These are phyloP conservation scores for Leccinum longicurvipes DNA, from an alignment of 768 basidiomycete genomes.

Conservation along the genomic window DNA sequence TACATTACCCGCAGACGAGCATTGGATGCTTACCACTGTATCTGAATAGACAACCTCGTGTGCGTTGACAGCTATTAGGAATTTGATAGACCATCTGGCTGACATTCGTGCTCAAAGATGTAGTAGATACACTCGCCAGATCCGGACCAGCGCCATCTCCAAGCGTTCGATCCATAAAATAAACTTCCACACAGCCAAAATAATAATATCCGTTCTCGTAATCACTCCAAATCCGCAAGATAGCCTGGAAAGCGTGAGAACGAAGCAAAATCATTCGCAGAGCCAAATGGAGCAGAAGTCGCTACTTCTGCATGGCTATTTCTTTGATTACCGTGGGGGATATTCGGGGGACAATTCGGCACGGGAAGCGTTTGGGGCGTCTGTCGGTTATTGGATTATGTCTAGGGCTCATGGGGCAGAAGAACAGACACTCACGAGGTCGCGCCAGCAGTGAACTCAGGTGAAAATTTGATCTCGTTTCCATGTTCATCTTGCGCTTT, in stretches of 20 bases:
- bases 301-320: constrained; percentile 9
- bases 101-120: neutral
- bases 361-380: constrained; percentile 22
- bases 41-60: neutral
- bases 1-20: neutral
- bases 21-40: neutral
- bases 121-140: constrained; percentile 9
- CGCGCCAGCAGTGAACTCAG: constrained; percentile 17
- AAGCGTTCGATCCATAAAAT: neutral
- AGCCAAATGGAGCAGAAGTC: neutral
- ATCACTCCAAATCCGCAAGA: neutral
- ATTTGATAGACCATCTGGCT: neutral
- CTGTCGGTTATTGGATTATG: constrained; percentile 8
- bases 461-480: constrained; percentile 23
- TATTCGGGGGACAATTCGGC: constrained; percentile 18
- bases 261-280: neutral
- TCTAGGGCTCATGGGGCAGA: neutral
- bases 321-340: constrained; percentile 6
- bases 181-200: neutral
- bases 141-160: neutral
- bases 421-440: constrained; percentile 17
- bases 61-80: neutral
- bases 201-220: neutral
- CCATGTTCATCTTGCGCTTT: constrained; percentile 22
- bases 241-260: neutral